These are phyloP conservation scores for Schizophyllum amplum DNA, from an alignment of 1,284 basidiomycete species.

Conservation along the genomic window DNA sequence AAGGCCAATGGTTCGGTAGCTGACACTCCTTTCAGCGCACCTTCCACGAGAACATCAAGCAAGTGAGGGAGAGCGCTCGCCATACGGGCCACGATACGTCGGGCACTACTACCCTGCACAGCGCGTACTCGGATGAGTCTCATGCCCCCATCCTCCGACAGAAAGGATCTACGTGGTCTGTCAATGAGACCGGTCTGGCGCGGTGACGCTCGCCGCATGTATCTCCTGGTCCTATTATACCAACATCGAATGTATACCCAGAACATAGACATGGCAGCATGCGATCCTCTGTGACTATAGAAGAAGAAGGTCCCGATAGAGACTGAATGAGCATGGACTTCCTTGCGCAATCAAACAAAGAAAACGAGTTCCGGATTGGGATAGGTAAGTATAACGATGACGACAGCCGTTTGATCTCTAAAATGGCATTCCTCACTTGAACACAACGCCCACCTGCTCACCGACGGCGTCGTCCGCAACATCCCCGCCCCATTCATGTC, in stretches of 20 bases:
- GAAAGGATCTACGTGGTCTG: conserved; percentile 19
- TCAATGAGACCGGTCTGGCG: too few species aligned
- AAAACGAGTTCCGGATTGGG: neutral
- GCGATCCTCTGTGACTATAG: too few species aligned
- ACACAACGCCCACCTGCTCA: neutral
- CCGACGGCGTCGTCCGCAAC: neutral
- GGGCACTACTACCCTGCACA: conserved; percentile 34
- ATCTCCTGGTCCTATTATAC: neutral
- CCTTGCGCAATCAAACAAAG: too few species aligned
- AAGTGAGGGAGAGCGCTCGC: conserved; percentile 67
- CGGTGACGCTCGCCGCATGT: too few species aligned
- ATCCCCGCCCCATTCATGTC: conserved; percentile 12
- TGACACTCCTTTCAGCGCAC: conserved; percentile 40
- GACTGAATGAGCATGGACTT: too few species aligned
- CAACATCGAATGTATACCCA: neutral
- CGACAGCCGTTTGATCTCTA: neutral
- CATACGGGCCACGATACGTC: conserved; percentile 40
- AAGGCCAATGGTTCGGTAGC: neutral
- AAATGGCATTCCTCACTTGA: neutral
- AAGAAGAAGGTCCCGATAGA: too few species aligned
- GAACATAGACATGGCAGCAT: too few species aligned
- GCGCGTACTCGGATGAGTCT: conserved; percentile 48
- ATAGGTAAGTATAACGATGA: neutral
- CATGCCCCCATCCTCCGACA: conserved; percentile 43
- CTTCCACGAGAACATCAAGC: conserved; percentile 68